phyloP scores from a whole-genome alignment of 495 filamentous ascomycete genomes.

The Penicillium steckii region DNA sequence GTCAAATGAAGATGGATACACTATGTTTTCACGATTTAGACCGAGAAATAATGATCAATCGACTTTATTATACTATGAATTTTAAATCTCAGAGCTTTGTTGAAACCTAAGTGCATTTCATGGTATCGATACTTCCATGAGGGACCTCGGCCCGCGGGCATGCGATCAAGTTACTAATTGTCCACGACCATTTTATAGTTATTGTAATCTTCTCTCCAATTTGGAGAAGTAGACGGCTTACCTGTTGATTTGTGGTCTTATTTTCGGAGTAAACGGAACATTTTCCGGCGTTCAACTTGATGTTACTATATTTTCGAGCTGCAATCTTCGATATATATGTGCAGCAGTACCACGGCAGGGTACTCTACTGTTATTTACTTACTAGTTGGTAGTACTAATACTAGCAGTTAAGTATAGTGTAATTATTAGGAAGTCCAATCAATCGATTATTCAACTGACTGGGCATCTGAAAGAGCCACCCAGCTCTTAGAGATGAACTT shows the following conservation, averaged over 20 bases:
- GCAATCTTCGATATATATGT: too few species aligned
- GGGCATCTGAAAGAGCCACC: too few species aligned
- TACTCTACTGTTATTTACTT: too few species aligned
- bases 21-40: not conserved
- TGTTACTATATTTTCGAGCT: too few species aligned
- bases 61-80: not conserved
- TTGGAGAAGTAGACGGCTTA: not conserved
- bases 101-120: not conserved
- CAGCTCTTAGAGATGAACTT: too few species aligned
- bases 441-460: too few species aligned
- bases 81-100: not conserved
- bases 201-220: conserved; percentile 8
- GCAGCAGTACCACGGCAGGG: too few species aligned
- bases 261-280: not conserved
- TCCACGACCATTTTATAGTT: too few species aligned
- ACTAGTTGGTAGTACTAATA: too few species aligned
- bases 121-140: not conserved
- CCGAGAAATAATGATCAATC: not conserved
- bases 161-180: conserved; percentile 8
- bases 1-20: not conserved
- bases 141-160: conserved; percentile 10
- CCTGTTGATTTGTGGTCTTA: not conserved
- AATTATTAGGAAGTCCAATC: too few species aligned
- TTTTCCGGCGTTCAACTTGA: not conserved
- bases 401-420: too few species aligned